Evolutionary conservation across 371 early-diverging fungal species (phyloP).

Genomic region (Saksenaea oblongispora): DNA sequence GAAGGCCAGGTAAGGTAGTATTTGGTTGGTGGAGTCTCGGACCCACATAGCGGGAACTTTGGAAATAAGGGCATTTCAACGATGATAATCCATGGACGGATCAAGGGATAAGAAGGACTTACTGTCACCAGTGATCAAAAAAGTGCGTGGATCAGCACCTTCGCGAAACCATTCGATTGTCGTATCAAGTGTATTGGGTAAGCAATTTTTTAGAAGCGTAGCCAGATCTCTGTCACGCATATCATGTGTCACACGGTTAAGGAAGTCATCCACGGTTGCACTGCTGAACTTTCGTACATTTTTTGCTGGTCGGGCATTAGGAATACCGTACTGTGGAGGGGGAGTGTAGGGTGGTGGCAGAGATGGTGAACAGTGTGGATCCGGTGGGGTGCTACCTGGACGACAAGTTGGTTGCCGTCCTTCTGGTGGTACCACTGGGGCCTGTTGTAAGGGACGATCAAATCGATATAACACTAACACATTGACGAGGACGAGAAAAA

Average conservation of each 20-base stretch:
- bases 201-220: constrained; percentile 49
- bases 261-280: constrained; percentile 27
- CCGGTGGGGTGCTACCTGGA: background rate
- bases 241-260: constrained; percentile 9
- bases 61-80: background rate
- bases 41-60: constrained; percentile 61
- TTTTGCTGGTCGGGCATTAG: constrained; percentile 16
- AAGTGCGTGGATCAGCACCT: constrained; percentile 35
- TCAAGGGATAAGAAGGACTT: constrained; percentile 5
- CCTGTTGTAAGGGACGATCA: background rate
- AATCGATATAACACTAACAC: background rate
- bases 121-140: constrained; percentile 61
- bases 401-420: background rate
- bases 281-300: constrained; percentile 32
- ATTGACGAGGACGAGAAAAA: background rate
- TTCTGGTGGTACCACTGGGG: background rate
- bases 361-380: background rate
- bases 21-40: constrained; percentile 60
- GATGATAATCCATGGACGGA: background rate
- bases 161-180: constrained; percentile 41
- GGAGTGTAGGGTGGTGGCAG: constrained; percentile 20
- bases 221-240: constrained; percentile 44
- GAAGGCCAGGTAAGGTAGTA: constrained; percentile 43
- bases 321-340: constrained; percentile 23
- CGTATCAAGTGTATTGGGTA: constrained; percentile 60